Evolutionary conservation across 164 flowering plant genomes (phyloP).

Genomic region (Dillenia suffruticosa): DNA sequence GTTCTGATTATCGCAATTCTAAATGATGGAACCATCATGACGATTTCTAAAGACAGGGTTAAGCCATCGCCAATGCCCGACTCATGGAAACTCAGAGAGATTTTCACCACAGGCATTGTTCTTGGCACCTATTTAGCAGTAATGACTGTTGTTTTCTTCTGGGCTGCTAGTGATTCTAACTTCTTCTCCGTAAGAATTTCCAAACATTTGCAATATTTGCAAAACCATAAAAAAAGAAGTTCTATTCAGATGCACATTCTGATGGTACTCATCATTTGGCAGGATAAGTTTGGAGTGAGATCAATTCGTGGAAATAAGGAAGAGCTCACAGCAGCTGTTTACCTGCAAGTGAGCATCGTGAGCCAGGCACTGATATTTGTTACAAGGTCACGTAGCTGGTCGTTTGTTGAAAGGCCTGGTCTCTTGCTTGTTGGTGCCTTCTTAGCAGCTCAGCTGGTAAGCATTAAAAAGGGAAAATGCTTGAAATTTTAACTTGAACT

Average conservation of each 20-base stretch:
- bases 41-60: conserved; percentile 71
- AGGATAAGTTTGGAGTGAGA: conserved; percentile 29
- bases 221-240: too few species aligned
- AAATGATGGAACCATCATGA: conserved; percentile 78
- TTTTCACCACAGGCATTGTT: conserved; percentile 59
- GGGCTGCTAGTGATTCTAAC: conserved; percentile 33
- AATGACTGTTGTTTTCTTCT: conserved; percentile 58
- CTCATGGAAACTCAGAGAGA: conserved; percentile 67
- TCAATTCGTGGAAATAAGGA: conserved; percentile 18
- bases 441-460: conserved; percentile 59
- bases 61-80: conserved; percentile 70
- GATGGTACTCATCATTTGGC: too few species aligned
- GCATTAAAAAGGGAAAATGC: conserved; percentile 5
- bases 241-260: too few species aligned
- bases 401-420: conserved; percentile 60
- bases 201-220: background rate
- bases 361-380: conserved; percentile 75
- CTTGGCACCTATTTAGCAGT: conserved; percentile 55
- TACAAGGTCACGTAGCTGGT: conserved; percentile 66
- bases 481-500: conserved; percentile 18
- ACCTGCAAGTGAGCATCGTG: conserved; percentile 69
- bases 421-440: conserved; percentile 54
- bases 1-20: conserved; percentile 67
- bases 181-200: conserved; percentile 46
- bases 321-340: conserved; percentile 34